A percentile compares a stretch with the other conserved stretches of the same genome.
phyloP scores from a whole-genome alignment of 805 yeast genomes.

The Ogataea ramenticola region DNA sequence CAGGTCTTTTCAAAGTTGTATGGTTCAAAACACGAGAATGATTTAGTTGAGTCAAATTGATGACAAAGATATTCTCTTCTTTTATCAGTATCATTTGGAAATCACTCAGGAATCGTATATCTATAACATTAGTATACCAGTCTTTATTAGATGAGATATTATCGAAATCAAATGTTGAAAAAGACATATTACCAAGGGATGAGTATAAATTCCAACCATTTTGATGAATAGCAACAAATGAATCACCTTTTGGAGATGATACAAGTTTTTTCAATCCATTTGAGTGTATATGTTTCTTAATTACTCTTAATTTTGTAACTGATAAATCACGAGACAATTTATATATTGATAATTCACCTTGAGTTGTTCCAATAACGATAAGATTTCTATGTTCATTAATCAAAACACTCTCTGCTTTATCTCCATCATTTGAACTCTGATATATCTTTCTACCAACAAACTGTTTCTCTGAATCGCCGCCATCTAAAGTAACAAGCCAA shows the following conservation, averaged over 20 bases:
- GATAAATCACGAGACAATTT: conserved; percentile 28
- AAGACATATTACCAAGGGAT: conserved; percentile 37
- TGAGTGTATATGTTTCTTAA: conserved; percentile 30
- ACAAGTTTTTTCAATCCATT: conserved; percentile 22
- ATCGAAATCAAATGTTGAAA: conserved; percentile 32
- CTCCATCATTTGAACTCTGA: conserved; percentile 2
- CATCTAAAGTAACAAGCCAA: conserved; percentile 19
- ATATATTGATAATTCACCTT: conserved; percentile 29
- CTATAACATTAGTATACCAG: conserved; percentile 5
- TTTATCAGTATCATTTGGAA: conserved; percentile 27
- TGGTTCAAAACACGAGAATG: conserved; percentile 16
- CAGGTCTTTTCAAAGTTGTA: conserved; percentile 29
- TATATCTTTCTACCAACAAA: conserved; percentile 20
- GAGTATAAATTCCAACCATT: conserved; percentile 45
- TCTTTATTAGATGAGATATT: conserved; percentile 9
- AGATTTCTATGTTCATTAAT: conserved; percentile 35
- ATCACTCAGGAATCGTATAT: conserved; percentile 18
- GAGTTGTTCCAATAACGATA: conserved; percentile 30
- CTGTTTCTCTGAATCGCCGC: conserved; percentile 9
- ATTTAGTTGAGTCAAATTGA: conserved; percentile 19
- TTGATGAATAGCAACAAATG: conserved; percentile 18
- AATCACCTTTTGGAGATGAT: conserved; percentile 21
- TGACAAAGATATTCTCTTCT: conserved; percentile 21
- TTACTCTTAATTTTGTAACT: conserved; percentile 20
- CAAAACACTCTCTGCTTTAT: conserved; percentile 18